Base-by-base conservation (phyloP, 2,329 filamentous ascomycete genomes). In the Cladosporium colombiae region DNA sequence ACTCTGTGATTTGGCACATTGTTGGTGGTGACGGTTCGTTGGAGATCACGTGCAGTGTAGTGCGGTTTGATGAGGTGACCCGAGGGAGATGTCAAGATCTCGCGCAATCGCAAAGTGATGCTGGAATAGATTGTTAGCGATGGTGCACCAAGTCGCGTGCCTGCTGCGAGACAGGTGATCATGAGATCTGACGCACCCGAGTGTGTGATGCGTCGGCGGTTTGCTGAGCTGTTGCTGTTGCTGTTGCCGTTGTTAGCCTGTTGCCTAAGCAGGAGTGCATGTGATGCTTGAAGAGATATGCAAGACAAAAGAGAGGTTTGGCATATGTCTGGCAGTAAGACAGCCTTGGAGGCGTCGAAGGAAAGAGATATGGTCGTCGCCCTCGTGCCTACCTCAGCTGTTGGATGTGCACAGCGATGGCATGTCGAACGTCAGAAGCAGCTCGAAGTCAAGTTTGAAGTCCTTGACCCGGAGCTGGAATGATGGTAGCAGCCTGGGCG, bases 1-100 rank as follows among this genome's bases (percentile, higher is more conserved):
- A 31, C 14, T 16, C 25, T 10, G 37, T 63, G 37, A 63, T 63
- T 27, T 46, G 56, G 61, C 61, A 63, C 61, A 63, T 63, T 35
- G 40, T 31, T 52, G 27, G 16, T 55, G 52, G 52, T 33, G 52
- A 55, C 21, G 52, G 40, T 1, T 46, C 40, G 4, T 2, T 7
- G 37, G n/a, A 52, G 59, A 18, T 29, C 23, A 21, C 25, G 21
- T 59, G 33, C 40, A 11, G 14, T 14, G 35, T 29, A 27, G 33
- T 59, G 23, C 23, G 21, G 27, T 29, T 44, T n/a, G 53, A 23
- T 46, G n/a, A 46, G 40, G 40, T 46, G 40, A 46, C 40, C 40
- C 40, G 10, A 46, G n/a, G n/a, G 40, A 46, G 40, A 46, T 46
- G n/a, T 46, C 40, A n/a, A 46, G 40, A 46, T 21, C n/a, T 21